Conservation (phyloP, 306 rosid species). For the Cicer arietinum region DNA sequence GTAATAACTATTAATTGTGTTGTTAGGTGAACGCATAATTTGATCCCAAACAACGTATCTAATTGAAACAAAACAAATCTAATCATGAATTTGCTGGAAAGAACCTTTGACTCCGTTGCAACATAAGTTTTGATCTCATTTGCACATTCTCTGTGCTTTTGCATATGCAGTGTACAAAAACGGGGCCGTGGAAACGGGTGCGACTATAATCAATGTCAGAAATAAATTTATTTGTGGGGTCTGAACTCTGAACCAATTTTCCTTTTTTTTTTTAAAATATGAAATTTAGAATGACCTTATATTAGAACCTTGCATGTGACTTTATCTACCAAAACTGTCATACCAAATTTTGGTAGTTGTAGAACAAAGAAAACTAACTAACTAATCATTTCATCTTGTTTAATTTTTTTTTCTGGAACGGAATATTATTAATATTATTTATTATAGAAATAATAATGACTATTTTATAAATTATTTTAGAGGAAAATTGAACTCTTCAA, state of each 20-base stretch:
- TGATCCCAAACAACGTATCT: background rate
- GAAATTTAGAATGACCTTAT: slow-evolving; percentile 43
- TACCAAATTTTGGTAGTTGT: slow-evolving; percentile 50
- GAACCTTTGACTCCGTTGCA: slow-evolving; percentile 42
- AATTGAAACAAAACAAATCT: background rate
- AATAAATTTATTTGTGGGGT: slow-evolving; percentile 27
- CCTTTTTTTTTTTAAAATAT: background rate
- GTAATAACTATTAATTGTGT: too few species aligned
- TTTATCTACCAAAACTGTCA: slow-evolving; percentile 43
- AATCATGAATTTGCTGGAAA: background rate
- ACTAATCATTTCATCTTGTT: slow-evolving; percentile 52
- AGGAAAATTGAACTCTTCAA: too few species aligned
- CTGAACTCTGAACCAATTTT: background rate
- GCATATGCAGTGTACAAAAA: slow-evolving; percentile 42
- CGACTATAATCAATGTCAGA: slow-evolving; percentile 22
- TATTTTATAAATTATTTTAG: too few species aligned
- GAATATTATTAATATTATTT: too few species aligned
- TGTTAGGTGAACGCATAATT: too few species aligned
- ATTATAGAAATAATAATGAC: too few species aligned
- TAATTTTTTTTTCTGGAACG: background rate
- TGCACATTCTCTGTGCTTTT: slow-evolving; percentile 42
- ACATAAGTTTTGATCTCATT: slow-evolving; percentile 24
- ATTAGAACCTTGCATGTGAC: slow-evolving; percentile 63
- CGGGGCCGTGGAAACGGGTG: background rate
- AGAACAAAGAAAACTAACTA: slow-evolving; percentile 43